phyloP scores from a whole-genome alignment of 345 rosid genomes.

The Boechera divaricarpa region DNA sequence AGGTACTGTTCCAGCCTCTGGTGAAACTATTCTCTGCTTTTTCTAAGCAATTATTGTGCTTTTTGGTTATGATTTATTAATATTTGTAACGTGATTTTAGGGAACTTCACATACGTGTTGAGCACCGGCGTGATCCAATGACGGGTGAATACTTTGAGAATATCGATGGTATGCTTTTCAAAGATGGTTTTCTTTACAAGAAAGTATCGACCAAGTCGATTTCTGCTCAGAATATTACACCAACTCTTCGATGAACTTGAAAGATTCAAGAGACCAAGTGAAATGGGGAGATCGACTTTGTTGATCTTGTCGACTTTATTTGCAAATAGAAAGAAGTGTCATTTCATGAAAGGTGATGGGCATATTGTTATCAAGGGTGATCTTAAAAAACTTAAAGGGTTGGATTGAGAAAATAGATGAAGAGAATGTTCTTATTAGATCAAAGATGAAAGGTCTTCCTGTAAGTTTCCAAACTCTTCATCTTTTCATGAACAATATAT shows the following conservation, averaged over 20 bases:
- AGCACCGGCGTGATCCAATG: constrained; percentile 72
- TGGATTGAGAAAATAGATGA: constrained; percentile 97
- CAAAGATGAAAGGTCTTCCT: constrained; percentile 81
- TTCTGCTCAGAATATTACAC: constrained; percentile 66
- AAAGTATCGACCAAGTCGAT: constrained; percentile 77
- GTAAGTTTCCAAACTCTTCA: constrained; percentile 51
- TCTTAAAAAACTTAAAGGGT: constrained; percentile 82
- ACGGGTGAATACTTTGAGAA: constrained; percentile 85
- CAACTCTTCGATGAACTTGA: constrained; percentile 92
- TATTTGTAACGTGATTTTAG: constrained; percentile 44
- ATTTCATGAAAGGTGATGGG: constrained; percentile 94
- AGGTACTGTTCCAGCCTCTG: constrained; percentile 51
- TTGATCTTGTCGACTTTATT: constrained; percentile 70
- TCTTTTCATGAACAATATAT: constrained; percentile 2
- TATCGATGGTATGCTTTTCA: constrained; percentile 69
- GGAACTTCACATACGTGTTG: constrained; percentile 82
- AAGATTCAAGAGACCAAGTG: constrained; percentile 70
- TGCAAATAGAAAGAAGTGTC: constrained; percentile 84
- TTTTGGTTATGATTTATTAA: constrained; percentile 4
- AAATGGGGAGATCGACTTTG: constrained; percentile 71
- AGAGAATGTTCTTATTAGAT: constrained; percentile 77
- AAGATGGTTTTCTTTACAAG: constrained; percentile 86
- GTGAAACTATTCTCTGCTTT: background rate
- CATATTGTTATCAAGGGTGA: constrained; percentile 86
- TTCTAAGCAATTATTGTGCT: background rate